A percentile compares a stretch with the other conserved stretches of the same genome.
These are phyloP conservation scores for Stropharia rugosoannulata DNA, from an alignment of 768 basidiomycete species.

Conservation along the genomic window DNA sequence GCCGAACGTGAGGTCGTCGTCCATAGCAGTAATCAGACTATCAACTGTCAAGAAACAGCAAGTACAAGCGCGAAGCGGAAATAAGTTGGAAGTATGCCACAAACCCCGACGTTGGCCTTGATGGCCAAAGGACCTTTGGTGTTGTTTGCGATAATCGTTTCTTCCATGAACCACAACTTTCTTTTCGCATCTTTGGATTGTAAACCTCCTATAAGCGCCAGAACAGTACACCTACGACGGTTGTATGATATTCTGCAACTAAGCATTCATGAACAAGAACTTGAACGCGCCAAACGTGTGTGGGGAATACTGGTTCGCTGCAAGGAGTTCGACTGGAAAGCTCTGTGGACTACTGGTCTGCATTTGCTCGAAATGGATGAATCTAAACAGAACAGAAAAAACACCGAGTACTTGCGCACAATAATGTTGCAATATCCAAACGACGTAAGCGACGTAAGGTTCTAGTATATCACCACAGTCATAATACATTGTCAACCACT, in stretches of 20 bases:
- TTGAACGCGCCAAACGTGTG: conserved; percentile 59
- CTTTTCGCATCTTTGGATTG: conserved; percentile 61
- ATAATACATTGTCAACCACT: conserved; percentile 3
- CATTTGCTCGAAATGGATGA: conserved; percentile 44
- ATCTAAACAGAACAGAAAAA: conserved; percentile 24
- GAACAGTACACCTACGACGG: conserved; percentile 73
- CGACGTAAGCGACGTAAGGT: conserved; percentile 65
- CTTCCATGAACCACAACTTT: conserved; percentile 42
- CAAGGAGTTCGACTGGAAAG: conserved; percentile 74
- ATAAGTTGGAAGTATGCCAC: not conserved
- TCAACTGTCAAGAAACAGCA: not conserved
- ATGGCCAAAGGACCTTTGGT: conserved; percentile 3
- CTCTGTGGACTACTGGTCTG: conserved; percentile 70
- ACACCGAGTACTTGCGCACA: conserved; percentile 59
- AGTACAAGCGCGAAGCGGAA: not conserved
- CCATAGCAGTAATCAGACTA: not conserved
- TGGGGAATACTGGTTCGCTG: conserved; percentile 78
- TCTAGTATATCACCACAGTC: not conserved
- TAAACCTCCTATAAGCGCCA: conserved; percentile 47
- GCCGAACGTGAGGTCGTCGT: conserved; percentile 7
- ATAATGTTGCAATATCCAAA: conserved; percentile 73
- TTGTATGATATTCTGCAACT: conserved; percentile 75
- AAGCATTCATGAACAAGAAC: conserved; percentile 65
- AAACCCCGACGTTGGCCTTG: not conserved
- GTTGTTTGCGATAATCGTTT: conserved; percentile 21